Evolutionary conservation across 169 alveolate species (phyloP), one percentile per base, ranked within the genome.

Genomic region (Plasmodium cynomolgi): DNA sequence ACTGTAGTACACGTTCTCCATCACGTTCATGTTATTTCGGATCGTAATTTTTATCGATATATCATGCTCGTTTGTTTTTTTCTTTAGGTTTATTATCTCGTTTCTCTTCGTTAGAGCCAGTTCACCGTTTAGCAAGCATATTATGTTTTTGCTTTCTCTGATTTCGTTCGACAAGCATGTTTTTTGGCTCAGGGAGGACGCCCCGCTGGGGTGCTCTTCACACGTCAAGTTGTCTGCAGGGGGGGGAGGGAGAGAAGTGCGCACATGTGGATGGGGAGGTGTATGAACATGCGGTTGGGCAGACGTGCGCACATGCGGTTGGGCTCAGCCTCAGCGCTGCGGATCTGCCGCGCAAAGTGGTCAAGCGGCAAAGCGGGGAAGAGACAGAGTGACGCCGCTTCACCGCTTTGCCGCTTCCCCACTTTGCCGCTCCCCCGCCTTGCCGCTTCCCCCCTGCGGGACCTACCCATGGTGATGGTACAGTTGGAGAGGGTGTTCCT

Each of bases 71-170:
- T 56, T 34, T 7, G 81, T 58, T 7, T 62, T 88, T 56, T 88
- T 80, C 33, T 88, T 73, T 20, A 88, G 2, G 33, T 88, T 79
- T 8, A 88, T 62, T 17, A 88, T 77, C 20, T 88, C 94, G 62
- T 88, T 88, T 80, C 83, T 88, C 73, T 88, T 88, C 2, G 88
- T 88, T 9, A 88, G 50, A 1, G 94, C 94, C 23, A 88, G 26
- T 80, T 88, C 94, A 2, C 81, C 37, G 74, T 80, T 88, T 2
- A 88, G 50, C 29, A 56, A 34, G 50, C 82, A 88, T 4, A 88
- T 88, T 13, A 88, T 81, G 33, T 88, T 88, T 88, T 80, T 88
- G 11, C 77, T 37, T 81, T 88, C 94, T 1, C 13, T 39, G 5
- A 20, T 3, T 1, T 88, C 83, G 50, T 88, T 88, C 0, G 90